A percentile compares a stretch with the other conserved stretches of the same genome.
Conservation (phyloP, 139 green algal genomes). For the Chlorella sp. region DNA sequence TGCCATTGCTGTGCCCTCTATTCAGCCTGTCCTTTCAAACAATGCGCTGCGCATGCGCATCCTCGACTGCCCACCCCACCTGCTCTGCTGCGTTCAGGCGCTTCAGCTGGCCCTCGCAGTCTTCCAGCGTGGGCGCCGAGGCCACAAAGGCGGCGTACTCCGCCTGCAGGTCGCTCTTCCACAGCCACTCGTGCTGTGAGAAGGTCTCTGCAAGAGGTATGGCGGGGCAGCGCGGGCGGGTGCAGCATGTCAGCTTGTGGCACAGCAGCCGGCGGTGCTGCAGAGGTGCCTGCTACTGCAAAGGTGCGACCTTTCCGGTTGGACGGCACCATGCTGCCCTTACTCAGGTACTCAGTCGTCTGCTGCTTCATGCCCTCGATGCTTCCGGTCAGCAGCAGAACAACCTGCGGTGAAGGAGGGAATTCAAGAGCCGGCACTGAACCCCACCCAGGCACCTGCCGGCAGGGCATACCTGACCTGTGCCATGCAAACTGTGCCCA, state of each 20-base stretch:
- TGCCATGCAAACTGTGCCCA: too few relatives aligned
- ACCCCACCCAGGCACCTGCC: too few relatives aligned
- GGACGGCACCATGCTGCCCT: too few relatives aligned
- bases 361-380: conserved; percentile 83
- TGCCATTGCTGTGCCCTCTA: too few relatives aligned
- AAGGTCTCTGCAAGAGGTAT: conserved; percentile 68
- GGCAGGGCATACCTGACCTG: too few relatives aligned
- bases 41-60: too few relatives aligned
- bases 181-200: conserved; percentile 87
- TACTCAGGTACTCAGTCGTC: conserved; percentile 79
- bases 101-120: conserved; percentile 90
- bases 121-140: conserved; percentile 83
- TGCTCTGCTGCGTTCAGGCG: conserved; percentile 87
- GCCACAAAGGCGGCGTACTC: conserved; percentile 74
- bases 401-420: not conserved
- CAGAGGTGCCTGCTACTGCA: too few relatives aligned
- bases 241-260: not conserved
- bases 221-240: not conserved
- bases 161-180: conserved; percentile 84
- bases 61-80: conserved; percentile 7
- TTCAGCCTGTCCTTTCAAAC: too few relatives aligned
- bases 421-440: too few relatives aligned
- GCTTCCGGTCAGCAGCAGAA: conserved; percentile 84
- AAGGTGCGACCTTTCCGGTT: too few relatives aligned
- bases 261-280: too few relatives aligned